Conservation (phyloP, 345 rosid species). For the Ailanthus altissimus region DNA sequence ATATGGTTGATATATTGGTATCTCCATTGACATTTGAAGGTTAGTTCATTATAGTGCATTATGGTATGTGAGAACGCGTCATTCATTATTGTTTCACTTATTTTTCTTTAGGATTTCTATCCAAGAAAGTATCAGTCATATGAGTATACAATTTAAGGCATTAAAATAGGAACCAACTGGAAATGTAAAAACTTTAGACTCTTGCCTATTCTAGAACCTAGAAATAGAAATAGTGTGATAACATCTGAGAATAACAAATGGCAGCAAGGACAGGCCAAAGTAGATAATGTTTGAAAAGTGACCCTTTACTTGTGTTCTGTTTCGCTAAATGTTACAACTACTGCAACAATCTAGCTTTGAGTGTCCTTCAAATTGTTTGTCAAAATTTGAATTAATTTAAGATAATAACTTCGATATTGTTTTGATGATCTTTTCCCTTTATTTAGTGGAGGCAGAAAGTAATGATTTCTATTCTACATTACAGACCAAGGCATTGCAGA, state of each 20-base stretch:
- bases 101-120: background rate
- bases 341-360: background rate
- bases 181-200: background rate
- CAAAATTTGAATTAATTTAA: background rate
- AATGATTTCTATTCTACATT: slow-evolving; percentile 2
- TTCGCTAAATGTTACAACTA: background rate
- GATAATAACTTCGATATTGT: background rate
- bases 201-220: background rate
- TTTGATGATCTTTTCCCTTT: background rate
- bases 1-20: too few relatives aligned
- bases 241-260: too few relatives aligned
- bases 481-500: slow-evolving; percentile 45
- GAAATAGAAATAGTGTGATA: too few relatives aligned
- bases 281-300: too few relatives aligned
- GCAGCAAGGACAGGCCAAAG: too few relatives aligned
- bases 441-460: slow-evolving; percentile 1
- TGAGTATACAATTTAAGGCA: background rate
- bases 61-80: too few relatives aligned
- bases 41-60: too few relatives aligned
- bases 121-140: too few relatives aligned
- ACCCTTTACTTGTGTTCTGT: background rate
- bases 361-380: background rate
- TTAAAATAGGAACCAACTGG: background rate
- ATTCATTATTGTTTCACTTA: too few relatives aligned
- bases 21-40: too few relatives aligned